These are phyloP conservation scores for Circinella minor DNA, from an alignment of 371 early-diverging fungal species.

Conservation along the genomic window DNA sequence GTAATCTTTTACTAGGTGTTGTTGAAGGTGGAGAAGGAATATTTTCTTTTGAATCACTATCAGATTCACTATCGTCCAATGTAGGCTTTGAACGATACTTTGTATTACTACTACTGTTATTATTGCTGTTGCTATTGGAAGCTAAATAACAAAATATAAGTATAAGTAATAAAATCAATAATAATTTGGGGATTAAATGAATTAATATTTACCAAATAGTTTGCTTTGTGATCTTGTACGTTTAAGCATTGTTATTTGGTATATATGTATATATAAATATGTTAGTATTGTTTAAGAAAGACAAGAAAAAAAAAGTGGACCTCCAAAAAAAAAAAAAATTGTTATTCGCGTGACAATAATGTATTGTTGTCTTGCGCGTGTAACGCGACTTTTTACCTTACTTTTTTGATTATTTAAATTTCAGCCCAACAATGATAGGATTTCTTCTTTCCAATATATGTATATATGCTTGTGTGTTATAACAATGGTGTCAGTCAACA, in stretches of 20 bases:
- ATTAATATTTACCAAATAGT: background rate
- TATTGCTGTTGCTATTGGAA: background rate
- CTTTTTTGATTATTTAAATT: no score
- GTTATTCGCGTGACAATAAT: no score
- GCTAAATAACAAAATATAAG: background rate
- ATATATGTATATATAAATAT: background rate
- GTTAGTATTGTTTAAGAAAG: background rate
- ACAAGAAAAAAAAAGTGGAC: background rate
- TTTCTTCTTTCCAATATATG: no score
- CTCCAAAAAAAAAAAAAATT: no score
- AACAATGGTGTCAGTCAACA: no score
- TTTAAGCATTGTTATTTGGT: constrained; percentile 9
- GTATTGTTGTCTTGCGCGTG: no score
- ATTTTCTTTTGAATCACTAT: constrained; percentile 15
- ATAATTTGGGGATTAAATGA: background rate
- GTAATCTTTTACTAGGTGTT: constrained; percentile 14
- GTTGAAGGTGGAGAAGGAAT: constrained; percentile 21
- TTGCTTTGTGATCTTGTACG: constrained; percentile 19
- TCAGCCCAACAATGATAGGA: no score
- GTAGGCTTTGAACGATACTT: background rate
- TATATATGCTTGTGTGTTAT: no score
- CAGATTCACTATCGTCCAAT: constrained; percentile 6
- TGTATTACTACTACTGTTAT: background rate
- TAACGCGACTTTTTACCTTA: no score
- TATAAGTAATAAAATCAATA: background rate